These are phyloP conservation scores for Claviceps purpurea DNA, from an alignment of 2,329 filamentous ascomycete genomes.

Conservation along the genomic window DNA sequence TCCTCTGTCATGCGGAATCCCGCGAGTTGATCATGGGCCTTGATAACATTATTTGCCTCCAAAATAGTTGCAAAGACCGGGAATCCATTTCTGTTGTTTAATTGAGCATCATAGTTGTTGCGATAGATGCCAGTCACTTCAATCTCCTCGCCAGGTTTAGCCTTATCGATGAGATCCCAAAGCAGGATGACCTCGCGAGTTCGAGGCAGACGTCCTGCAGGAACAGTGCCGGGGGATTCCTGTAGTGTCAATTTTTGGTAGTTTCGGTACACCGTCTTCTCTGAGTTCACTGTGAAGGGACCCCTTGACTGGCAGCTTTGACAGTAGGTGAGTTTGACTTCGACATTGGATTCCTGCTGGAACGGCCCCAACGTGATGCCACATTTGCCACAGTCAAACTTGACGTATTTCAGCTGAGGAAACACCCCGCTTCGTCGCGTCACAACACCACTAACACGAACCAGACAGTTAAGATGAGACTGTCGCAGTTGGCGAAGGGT, in stretches of 20 bases:
- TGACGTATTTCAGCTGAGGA: constrained; percentile 95
- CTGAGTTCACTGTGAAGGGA: constrained; percentile 89
- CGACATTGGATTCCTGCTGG: constrained; percentile 91
- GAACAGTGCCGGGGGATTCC: constrained; percentile 92
- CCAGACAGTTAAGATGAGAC: constrained; percentile 87
- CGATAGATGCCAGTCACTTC: constrained; percentile 94
- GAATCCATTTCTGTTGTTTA: constrained; percentile 98
- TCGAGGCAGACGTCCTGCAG: constrained; percentile 83
- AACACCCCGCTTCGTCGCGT: constrained; percentile 92
- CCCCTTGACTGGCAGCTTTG: constrained; percentile 92
- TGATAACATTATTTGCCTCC: constrained; percentile 94
- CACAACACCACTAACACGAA: constrained; percentile 89
- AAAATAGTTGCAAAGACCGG: constrained; percentile 96
- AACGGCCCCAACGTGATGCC: constrained; percentile 86
- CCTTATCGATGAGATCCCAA: constrained; percentile 92
- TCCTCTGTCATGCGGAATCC: constrained; percentile 92
- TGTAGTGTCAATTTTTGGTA: constrained; percentile 97
- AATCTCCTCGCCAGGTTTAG: constrained; percentile 95
- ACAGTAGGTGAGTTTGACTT: constrained; percentile 93
- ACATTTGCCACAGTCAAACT: constrained; percentile 94
- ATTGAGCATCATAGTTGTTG: constrained; percentile 94
- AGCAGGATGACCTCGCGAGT: constrained; percentile 90
- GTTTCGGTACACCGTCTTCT: constrained; percentile 96
- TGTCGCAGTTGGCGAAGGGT: constrained; percentile 91
- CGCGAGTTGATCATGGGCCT: constrained; percentile 92